Evolutionary conservation across 495 filamentous ascomycete genomes (phyloP), one percentile per base, ranked within the genome.

Genomic region (Clavariopsis aquatica): DNA sequence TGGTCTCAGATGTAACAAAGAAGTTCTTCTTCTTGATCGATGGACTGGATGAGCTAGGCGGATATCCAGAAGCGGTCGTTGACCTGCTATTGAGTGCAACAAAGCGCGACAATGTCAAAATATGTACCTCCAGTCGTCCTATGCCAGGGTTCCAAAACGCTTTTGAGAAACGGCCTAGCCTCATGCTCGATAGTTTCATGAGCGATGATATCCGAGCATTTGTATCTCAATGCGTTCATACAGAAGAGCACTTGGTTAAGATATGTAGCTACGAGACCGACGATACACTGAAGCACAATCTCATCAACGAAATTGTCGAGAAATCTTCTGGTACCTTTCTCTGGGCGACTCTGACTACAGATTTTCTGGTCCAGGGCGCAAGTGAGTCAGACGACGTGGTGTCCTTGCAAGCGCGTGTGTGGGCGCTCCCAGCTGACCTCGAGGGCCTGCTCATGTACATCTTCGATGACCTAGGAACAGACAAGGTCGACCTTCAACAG

Each of bases 11-110:
- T 34, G 28, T 45, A 6, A 41, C 57, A 2, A 66, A 61, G 52
- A 59, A 60, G 41, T 61, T 66, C 27, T 53, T 55, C 20, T 57
- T 67, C 26, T 13, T 67, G 17, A 67, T 66, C 38, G 63, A 66
- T 27, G 63, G 63, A 0, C 49, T 60, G 2, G 63, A 66, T 28
- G 63, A 66, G 36, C 15, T 52, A 2, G 52, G 56, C 3, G 57
- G 28, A 12, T 38, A 51, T 34, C 52, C 38, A 10, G 20, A 20
- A 17, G 52, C n/a, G 4, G 17, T 67, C n/a, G n/a, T 52, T 8
- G 64, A 67, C 9, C 22, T 57, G 1, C 38, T 67, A 4, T 1
- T 52, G 10, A 46, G 38, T 24, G 23, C 46, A 9, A 24, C 53
- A 3, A 45, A 52, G 45, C 43, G 41, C 8, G 27, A 47, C 17